phyloP scores from a whole-genome alignment of 2,329 filamentous ascomycete genomes.

The Penicillium oxalicum region DNA sequence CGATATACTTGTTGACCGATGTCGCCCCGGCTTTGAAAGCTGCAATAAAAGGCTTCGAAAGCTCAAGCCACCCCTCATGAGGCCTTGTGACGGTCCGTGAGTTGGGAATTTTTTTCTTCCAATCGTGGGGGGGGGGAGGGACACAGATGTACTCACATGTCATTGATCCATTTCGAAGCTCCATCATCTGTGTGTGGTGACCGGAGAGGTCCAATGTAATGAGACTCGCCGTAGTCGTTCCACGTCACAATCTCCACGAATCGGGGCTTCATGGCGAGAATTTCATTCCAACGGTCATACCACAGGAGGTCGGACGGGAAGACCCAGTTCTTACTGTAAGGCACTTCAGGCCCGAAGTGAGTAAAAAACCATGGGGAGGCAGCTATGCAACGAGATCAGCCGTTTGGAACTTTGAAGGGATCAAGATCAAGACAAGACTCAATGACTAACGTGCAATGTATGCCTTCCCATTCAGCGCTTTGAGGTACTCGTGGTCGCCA shows the following conservation, averaged over 20 bases:
- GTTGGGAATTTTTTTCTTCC: not conserved
- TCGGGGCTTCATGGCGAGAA: slow-evolving; percentile 41
- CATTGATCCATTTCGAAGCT: slow-evolving; percentile 47
- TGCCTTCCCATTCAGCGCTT: slow-evolving; percentile 34
- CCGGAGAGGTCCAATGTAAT: slow-evolving; percentile 50
- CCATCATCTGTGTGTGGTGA: slow-evolving; percentile 36
- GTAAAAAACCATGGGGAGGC: slow-evolving; percentile 50
- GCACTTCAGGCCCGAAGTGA: slow-evolving; percentile 42
- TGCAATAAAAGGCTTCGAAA: slow-evolving; percentile 49
- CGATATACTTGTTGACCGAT: slow-evolving; percentile 35
- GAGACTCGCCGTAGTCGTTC: slow-evolving; percentile 52
- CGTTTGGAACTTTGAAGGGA: not conserved
- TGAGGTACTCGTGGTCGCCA: slow-evolving; percentile 32
- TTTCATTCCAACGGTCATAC: slow-evolving; percentile 40
- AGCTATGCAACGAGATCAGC: slow-evolving; percentile 18
- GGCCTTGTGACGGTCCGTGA: slow-evolving; percentile 34
- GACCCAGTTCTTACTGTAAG: slow-evolving; percentile 50
- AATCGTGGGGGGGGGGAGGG: no score
- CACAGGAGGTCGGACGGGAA: slow-evolving; percentile 43
- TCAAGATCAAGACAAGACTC: slow-evolving; percentile 8
- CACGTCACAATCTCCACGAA: slow-evolving; percentile 47
- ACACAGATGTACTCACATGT: slow-evolving; percentile 35
- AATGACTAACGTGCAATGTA: slow-evolving; percentile 44
- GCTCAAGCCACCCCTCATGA: slow-evolving; percentile 50
- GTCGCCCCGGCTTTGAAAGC: slow-evolving; percentile 46